Conservation (phyloP, 768 basidiomycete genomes). For the Myochromella boudieri region DNA sequence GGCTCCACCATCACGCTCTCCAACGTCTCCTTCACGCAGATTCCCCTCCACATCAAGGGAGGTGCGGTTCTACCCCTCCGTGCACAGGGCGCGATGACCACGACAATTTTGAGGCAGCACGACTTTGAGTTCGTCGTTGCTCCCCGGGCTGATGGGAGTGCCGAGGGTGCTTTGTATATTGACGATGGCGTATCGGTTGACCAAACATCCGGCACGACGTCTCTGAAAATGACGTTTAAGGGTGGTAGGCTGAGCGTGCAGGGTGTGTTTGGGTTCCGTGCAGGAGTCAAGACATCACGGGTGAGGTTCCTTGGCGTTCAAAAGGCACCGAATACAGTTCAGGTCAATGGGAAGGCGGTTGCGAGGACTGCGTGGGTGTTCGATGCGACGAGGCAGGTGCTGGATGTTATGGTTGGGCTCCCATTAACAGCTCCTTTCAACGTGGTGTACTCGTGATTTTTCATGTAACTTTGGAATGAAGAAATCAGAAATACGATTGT, state of each 20-base stretch:
- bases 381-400: conserved; percentile 37
- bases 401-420: conserved; percentile 40
- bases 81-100: conserved; percentile 57
- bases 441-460: background rate
- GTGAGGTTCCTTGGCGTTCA: conserved; percentile 39
- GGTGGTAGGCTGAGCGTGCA: conserved; percentile 29
- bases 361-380: conserved; percentile 25
- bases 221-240: conserved; percentile 31
- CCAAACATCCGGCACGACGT: conserved; percentile 28
- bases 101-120: conserved; percentile 46
- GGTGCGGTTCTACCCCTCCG: conserved; percentile 61
- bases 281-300: conserved; percentile 35
- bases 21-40: conserved; percentile 52
- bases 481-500: too few species aligned
- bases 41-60: conserved; percentile 63
- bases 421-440: conserved; percentile 15
- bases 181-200: conserved; percentile 68
- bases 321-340: conserved; percentile 25
- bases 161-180: conserved; percentile 54
- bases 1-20: conserved; percentile 44
- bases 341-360: conserved; percentile 27
- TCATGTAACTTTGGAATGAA: too few species aligned
- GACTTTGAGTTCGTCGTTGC: conserved; percentile 68
- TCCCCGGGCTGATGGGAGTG: conserved; percentile 46
- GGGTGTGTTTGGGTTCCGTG: conserved; percentile 36